Evolutionary conservation across 2,329 filamentous ascomycete genomes (phyloP), one percentile per base, ranked within the genome.

Genomic region (Colletotrichum sp.): DNA sequence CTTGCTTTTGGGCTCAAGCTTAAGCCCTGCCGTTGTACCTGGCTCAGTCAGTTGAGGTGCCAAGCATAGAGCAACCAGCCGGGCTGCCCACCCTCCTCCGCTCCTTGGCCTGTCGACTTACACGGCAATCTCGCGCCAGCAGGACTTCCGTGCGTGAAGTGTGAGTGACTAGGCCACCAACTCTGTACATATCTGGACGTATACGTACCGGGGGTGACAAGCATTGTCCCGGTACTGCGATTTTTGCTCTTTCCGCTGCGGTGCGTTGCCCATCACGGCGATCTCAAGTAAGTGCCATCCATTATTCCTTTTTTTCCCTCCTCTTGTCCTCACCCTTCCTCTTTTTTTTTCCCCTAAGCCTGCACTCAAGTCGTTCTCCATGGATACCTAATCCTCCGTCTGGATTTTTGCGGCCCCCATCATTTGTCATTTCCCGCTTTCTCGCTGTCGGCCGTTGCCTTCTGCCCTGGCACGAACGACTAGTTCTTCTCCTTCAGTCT

Each of bases 381-480:
- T 30, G 21, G 32, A 67, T 71, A 36, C 28, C 62, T 57, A 39
- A 28, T 30, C 60, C 30, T 68, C 39, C n/a, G 59, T 24, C 75
- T 67, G 65, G 13, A 15, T 36, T 55, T 24, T 59, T 28, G 24
- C 44, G 44, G 24, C 63, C 28, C 62, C 44, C 57, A 21, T 66
- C 76, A 76, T 76, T 76, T 76, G 75, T 77, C 75, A 75, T 75
- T 74, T 69, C 55, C 55, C 60, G 69, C 62, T 52, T 26, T 60
- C 62, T 63, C 52, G 52, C 52, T 30, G 67, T 69, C 49, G 36
- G 49, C 67, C 34, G 60, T 65, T 71, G 32, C 67, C 60, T 65
- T 69, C 39, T 68, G 39, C 21, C 49, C 36, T 72, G 57, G 36
- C 28, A 39, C 36, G 69, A 67, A 63, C 57, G 28, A 18, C 24